These are phyloP conservation scores for Przewalskia tangutica DNA, from an alignment of 257 asterid species.

Conservation along the genomic window DNA sequence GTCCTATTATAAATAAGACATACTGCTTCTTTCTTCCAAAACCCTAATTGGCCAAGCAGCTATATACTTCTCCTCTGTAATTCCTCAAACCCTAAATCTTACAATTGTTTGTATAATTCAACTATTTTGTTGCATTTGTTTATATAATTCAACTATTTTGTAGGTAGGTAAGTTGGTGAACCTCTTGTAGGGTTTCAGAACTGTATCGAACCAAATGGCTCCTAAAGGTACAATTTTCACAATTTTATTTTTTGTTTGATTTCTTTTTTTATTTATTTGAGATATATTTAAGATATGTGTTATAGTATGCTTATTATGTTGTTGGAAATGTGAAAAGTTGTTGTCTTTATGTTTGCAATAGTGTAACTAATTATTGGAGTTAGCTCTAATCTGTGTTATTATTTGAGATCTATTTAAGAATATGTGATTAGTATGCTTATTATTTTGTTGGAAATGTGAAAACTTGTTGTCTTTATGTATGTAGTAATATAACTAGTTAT, in stretches of 20 bases:
- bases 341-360: not conserved
- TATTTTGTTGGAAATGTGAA: not conserved
- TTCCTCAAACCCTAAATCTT: not conserved
- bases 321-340: not conserved
- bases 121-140: not conserved
- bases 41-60: too few species aligned
- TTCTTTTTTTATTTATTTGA: not conserved
- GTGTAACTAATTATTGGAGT: not conserved
- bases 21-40: too few species aligned
- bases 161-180: slow-evolving; percentile 17
- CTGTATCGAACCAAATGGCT: slow-evolving; percentile 25
- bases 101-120: not conserved
- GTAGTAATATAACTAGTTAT: not conserved
- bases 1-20: too few species aligned
- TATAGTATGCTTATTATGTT: not conserved
- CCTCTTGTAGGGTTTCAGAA: not conserved
- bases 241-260: not conserved
- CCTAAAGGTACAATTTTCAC: slow-evolving; percentile 40
- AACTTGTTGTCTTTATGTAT: not conserved
- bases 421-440: not conserved
- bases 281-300: not conserved
- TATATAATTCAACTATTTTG: not conserved
- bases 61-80: too few species aligned
- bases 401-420: too few species aligned
- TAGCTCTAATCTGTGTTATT: not conserved